These are phyloP conservation scores for Talaromyces sp. DNA, from an alignment of 2,329 filamentous ascomycete genomes.

Conservation along the genomic window DNA sequence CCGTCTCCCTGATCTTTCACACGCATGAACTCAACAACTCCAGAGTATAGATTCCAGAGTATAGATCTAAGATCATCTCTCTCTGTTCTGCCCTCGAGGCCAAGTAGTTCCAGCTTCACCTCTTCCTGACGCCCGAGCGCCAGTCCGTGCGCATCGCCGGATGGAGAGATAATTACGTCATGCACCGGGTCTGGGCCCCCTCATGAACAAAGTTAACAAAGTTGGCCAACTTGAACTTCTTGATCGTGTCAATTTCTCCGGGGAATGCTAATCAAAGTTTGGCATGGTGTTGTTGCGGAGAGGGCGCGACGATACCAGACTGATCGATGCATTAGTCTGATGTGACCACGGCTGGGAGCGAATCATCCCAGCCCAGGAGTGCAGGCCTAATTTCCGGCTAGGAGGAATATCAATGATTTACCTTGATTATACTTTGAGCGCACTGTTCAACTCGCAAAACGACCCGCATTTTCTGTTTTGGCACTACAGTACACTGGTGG, in stretches of 20 bases:
- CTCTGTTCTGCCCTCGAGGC: no score
- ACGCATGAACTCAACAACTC: no score
- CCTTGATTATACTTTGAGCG: not conserved
- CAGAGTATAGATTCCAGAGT: not conserved
- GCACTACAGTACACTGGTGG: not conserved
- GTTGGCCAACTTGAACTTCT: not conserved
- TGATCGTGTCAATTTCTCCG: not conserved
- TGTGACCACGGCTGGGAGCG: no score
- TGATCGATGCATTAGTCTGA: no score
- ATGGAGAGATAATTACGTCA: constrained; percentile 16
- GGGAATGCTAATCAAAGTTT: no score
- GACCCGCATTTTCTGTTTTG: not conserved
- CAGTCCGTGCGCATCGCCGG: constrained; percentile 14
- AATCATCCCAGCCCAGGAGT: not conserved
- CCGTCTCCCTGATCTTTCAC: no score
- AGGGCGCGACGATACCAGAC: no score
- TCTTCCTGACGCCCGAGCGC: not conserved
- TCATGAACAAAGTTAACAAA: not conserved
- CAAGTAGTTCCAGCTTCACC: no score
- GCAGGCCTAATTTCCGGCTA: no score
- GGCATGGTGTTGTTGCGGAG: no score
- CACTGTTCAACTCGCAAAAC: not conserved
- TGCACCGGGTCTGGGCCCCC: not conserved
- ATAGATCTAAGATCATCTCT: not conserved
- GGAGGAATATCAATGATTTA: not conserved